phyloP scores from a whole-genome alignment of 1,284 basidiomycete species.

The Trametes sp. region DNA sequence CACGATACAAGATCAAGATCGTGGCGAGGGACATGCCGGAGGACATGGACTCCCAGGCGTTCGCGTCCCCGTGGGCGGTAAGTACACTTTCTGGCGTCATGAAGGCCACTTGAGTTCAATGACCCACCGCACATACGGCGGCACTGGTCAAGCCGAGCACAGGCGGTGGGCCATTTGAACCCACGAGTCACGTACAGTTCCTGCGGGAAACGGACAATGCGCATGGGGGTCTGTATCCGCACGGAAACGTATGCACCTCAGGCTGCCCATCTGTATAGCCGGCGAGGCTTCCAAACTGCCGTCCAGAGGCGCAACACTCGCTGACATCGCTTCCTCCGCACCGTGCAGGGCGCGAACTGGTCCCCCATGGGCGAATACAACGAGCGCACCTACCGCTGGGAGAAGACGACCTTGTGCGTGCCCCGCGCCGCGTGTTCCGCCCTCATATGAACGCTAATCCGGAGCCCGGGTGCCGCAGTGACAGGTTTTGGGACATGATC shows the following conservation, averaged over 20 bases:
- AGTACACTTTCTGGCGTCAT: no score
- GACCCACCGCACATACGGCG: no score
- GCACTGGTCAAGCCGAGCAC: no score
- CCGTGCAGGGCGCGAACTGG: slow-evolving; percentile 70
- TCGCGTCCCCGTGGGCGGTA: slow-evolving; percentile 78
- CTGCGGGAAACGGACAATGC: no score
- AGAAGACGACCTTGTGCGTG: slow-evolving; percentile 55
- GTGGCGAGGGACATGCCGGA: slow-evolving; percentile 73
- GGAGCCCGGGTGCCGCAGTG: slow-evolving; percentile 40
- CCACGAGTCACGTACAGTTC: no score
- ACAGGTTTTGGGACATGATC: slow-evolving; percentile 58
- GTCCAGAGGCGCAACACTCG: no score
- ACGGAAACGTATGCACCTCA: no score
- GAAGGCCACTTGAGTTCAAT: no score
- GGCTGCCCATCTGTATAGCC: no score
- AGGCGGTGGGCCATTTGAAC: no score
- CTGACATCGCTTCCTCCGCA: not conserved
- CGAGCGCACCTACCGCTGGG: slow-evolving; percentile 47
- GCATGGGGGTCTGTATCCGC: no score
- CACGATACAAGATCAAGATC: slow-evolving; percentile 57
- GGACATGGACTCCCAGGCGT: slow-evolving; percentile 64
- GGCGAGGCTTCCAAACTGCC: no score
- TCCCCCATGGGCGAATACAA: slow-evolving; percentile 57
- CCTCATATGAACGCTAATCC: not conserved
- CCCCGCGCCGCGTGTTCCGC: not conserved